Evolutionary conservation across 2,329 filamentous ascomycete genomes (phyloP), one percentile per base, ranked within the genome.

Genomic region (Ascomycota sp.): DNA sequence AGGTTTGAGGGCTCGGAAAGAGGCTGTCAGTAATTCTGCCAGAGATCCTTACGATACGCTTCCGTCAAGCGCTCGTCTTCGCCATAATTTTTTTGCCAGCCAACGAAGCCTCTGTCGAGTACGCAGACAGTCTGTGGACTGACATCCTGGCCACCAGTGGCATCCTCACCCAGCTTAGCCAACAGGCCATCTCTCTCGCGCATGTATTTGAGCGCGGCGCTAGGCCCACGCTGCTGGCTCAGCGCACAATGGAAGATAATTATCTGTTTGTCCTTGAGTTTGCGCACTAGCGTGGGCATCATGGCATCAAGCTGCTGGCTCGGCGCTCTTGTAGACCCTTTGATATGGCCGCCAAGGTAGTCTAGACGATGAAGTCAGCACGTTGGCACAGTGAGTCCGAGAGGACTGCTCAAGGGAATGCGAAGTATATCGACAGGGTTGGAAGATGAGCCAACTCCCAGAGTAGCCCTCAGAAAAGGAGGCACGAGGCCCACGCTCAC

Each of bases 191-290:
- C 70, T 28, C 71, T 61, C 55, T 83, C 77, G 23, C 77, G 59
- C 35, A 85, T 41, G 50, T 94, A 95, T 43, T 65, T 63, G 40
- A 93, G 55, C 4, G 89, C 89, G 4, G 86, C 83, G 30, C 67
- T 67, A 0, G 89, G 89, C 0, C 89, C 89, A 1, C 89, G 65
- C 55, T 93, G 78, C 57, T 95, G 89, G 40, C 77, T 86, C 32
- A 95, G 59, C 12, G 80, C 78, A 53, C 89, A 98, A 56, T 98
- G 89, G 51, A 98, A 98, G 1, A 98, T 69, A 10, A 98, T 82
- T 8, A 66, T 75, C 32, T 89, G 69, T 51, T 82, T 83, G 45
- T 75, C 71, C 38, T 70, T 59, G 28, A 94, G 65, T 26, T 66
- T 72, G 33, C 81, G 71, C 9, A 92, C 63, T n/a, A 98, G 69